A percentile compares a stretch with the other conserved stretches of the same genome.
Evolutionary conservation across 345 rosid genomes (phyloP).

Genomic region (Boechera divaricarpa): DNA sequence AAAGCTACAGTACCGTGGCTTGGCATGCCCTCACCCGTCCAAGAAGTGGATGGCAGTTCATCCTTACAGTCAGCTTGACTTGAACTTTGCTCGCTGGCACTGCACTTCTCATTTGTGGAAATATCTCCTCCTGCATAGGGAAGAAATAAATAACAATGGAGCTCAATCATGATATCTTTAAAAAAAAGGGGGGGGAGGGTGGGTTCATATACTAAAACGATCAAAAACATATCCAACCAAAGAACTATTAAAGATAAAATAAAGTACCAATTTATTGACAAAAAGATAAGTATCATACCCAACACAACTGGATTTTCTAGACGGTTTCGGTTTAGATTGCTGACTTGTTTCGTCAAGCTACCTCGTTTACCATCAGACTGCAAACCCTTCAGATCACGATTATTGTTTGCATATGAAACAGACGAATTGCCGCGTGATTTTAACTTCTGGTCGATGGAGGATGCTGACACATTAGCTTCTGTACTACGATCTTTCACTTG

Average conservation of each 20-base stretch:
- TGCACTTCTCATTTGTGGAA: constrained; percentile 49
- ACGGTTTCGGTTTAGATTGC: constrained; percentile 56
- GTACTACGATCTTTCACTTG: constrained; percentile 59
- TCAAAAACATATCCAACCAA: constrained; percentile 2
- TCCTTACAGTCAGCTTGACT: constrained; percentile 61
- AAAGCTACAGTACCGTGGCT: constrained; percentile 52
- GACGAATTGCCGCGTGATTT: constrained; percentile 56
- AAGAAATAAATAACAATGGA: constrained; percentile 9
- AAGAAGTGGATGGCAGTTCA: constrained; percentile 59
- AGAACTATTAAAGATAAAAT: constrained; percentile 7
- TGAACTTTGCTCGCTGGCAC: constrained; percentile 56
- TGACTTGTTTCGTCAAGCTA: constrained; percentile 59
- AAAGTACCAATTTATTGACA: constrained; percentile 2
- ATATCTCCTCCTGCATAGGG: constrained; percentile 56
- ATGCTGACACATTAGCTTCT: constrained; percentile 48
- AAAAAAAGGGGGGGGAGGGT: neutral
- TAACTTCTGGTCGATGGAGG: constrained; percentile 65
- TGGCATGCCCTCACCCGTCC: constrained; percentile 53
- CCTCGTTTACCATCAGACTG: constrained; percentile 68
- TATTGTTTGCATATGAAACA: constrained; percentile 52
- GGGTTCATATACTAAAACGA: constrained; percentile 7
- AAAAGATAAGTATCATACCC: constrained; percentile 56
- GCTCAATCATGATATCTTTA: constrained; percentile 17
- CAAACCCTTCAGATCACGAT: constrained; percentile 58
- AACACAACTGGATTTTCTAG: constrained; percentile 53